Evolutionary conservation across 1,284 basidiomycete species (phyloP), one percentile per base, ranked within the genome.

Genomic region (Ustilago esculenta): DNA sequence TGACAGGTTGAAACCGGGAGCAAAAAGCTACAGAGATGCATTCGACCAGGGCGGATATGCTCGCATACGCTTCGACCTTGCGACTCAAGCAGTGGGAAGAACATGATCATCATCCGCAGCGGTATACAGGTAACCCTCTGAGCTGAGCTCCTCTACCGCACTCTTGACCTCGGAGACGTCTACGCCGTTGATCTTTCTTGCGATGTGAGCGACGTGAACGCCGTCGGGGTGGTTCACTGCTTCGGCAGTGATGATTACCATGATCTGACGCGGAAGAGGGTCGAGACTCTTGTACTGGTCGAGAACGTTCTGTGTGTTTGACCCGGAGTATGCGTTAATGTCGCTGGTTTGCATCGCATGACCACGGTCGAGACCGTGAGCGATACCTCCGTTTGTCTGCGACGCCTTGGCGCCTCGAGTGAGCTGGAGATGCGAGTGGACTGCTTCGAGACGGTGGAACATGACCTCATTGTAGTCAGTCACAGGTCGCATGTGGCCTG

Each of bases 391-490:
- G 47, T 36, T 52, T 29, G 49, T 37, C 14, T 50, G 35, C 4
- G 59, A 55, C 3, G 47, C 34, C 11, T 34, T 40, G 23, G 35
- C 11, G 21, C 61, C 76, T 25, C 69, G 66, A 14, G 68, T 63
- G 23, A 72, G 59, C 42, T 69, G 67, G 6, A 80, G 54, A 40
- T 81, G 79, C 6, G 66, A 49, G 40, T 85, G 84, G 47, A 88
- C 84, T 5, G 85, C 85, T 64, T 90, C 88, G 48, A 87, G 78
- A 29, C 86, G 76, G 80, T 98, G 94, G 83, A 91, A 94, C 75
- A 89, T 89, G 36, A 92, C 83, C 82, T 98, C 94, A 81, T 92
- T 88, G 34, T 86, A 84, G 79, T 95, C 90, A 25, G 84, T 86
- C 35, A 90, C 84, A 5, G 85, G 84, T 14, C 72, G 53, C 35